Base-by-base conservation (phyloP, 306 rosid species). In the Casuarina equisetifolia region DNA sequence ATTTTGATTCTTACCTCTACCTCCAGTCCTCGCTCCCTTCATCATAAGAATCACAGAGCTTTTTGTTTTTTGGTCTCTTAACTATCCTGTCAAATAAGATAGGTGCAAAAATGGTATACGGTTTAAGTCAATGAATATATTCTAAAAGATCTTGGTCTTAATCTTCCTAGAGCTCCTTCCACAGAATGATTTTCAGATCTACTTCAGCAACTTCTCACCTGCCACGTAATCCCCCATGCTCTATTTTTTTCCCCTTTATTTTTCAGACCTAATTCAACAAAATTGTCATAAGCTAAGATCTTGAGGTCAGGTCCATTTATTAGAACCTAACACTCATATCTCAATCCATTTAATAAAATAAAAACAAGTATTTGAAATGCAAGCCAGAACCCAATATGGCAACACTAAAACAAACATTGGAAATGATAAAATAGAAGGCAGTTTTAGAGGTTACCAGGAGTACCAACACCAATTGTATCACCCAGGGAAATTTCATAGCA, bases 391-490 rank as follows among this genome's bases (percentile, higher is more conserved):
- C 78, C 12, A n/a, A 51, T 59, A 46, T 2, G 54, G 13, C 62
- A 54, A 16, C 25, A 20, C 36, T 8, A 11, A 59, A 55, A n/a
- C 4, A 19, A 45, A 12, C 73, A 45, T 64, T 25, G 55, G 57
- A 10, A 54, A 49, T 54, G 49, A 74, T 64, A 53, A 38, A 53
- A 51, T 44, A 72, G 57, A 76, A 3, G 73, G 62, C 64, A 54
- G 70, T 46, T 50, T 66, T 35, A 70, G 82, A 69, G 80, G 76
- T 88, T 89, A 94, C 98, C 98, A 40, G 97, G 97, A 70, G 97
- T 94, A 55, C 97, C 98, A 78, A 94, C 97, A 64, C 98, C 98
- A 82, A 92, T 92, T 1, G 98, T 94, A 84, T 94, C 98, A 1
- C 98, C 98, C 6, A 94, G 90, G 76, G 98, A 92, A 85, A 94